Evolutionary conservation across 1,139 yeast genomes (phyloP), one percentile per base, ranked within the genome.

Genomic region (Kurtzmaniella quercitrusa): DNA sequence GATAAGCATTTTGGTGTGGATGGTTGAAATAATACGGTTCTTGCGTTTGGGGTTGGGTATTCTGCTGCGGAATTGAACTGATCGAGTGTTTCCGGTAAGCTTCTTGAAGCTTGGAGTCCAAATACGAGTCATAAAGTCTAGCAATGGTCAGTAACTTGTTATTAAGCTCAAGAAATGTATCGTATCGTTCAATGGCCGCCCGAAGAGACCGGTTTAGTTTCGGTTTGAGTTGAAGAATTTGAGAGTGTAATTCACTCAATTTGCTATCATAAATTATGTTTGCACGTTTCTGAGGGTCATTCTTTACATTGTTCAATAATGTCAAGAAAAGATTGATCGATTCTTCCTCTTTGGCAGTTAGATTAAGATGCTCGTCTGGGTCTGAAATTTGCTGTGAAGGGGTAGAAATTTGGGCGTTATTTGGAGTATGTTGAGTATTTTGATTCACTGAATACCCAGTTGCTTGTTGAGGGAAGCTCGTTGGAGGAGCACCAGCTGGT

Each of bases 81-180:
- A 63, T 50, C 16, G 49, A 50, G 43, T 69, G 75, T 42, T 55
- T 59, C 10, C 70, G 70, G 54, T 77, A 77, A 1, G 79, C 78
- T 50, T 65, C 65, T 29, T 68, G 65, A 43, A 85, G 68, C 59
- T 90, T 75, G 34, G 79, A 75, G 52, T 93, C 96, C 48, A 91
- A 70, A 44, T 86, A 74, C 48, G 79, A 79, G 60, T 93, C 96
- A 57, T 93, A 93, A 40, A 85, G 73, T 48, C 86, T 74, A 55
- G 85, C 79, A 27, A 90, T 85, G 2, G 94, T 85, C 42, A 87
- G 82, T 43, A 93, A 75, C 57, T 93, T 89, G 40, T 87, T 81
- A 62, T 88, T 90, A 77, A 89, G 73, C 46, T 87, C 93, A 50
- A 87, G 79, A 48, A 85, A 77, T 19, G 68, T 63, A 46, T 88